Evolutionary conservation across 805 yeast species (phyloP), one percentile per base, ranked within the genome.

Genomic region (Priceomyces fermenticarens): DNA sequence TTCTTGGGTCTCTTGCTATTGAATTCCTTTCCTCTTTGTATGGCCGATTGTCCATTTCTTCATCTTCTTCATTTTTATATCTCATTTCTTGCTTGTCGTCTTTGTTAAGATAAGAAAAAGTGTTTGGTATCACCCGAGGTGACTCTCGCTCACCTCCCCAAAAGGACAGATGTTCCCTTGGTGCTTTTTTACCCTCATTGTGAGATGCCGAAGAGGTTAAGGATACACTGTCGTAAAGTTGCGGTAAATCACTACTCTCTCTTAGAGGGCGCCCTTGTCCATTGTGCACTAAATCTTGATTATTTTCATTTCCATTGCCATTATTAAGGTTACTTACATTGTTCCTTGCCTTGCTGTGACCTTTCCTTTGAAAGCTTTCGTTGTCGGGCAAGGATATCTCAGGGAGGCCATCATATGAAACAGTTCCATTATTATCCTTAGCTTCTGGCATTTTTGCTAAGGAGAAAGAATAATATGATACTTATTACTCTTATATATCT

Each of bases 51-150:
- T 52, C 58, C 25, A 44, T 43, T 14, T 47, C 53, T 41, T 65
- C 67, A 5, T 61, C 63, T 25, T 58, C 58, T 4, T 62, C 69
- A 26, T 48, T 47, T 1, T 38, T 43, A 41, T 65, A 69, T 29
- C 75, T 48, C 4, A 51, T 41, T 40, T 69, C 72, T 17, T 53
- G 47, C 14, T 56, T 58, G 44, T 69, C 75, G 23, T 42, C 42
- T n/a, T 54, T 46, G 28, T 47, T 52, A 45, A 63, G 62, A 40
- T 65, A 62, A 9, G 56, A 46, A 46, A 65, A 54, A 0, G 72
- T 51, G 40, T 67, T 67, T n/a, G 58, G 55, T 7, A 65, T 46
- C 2, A 53, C 42, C 29, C 54, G 54, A 11, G 63, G 57, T 1
- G 56, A 43, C 9, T 11, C 30, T 11, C n/a, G 11, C 38, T 43